Evolutionary conservation across 2,329 filamentous ascomycete species (phyloP).

Genomic region (Aspergillus aculeatinus): DNA sequence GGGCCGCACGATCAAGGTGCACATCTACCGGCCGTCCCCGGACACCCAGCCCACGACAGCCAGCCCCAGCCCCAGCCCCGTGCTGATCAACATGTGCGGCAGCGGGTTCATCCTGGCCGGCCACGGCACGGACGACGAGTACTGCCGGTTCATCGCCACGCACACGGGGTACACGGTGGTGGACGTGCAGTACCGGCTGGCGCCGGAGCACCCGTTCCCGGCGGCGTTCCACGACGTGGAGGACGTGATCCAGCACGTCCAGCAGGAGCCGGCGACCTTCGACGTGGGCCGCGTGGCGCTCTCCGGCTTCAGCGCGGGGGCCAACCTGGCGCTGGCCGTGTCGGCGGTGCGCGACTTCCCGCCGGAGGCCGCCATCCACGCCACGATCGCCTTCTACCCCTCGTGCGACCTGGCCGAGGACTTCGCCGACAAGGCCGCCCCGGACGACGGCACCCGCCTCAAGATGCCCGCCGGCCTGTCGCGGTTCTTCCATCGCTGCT

Average conservation of each 20-base stretch:
- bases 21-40: conserved; percentile 25
- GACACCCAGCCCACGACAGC: background rate
- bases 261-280: conserved; percentile 30
- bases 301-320: conserved; percentile 45
- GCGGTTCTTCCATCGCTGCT: background rate
- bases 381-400: background rate
- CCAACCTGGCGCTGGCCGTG: conserved; percentile 28
- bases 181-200: conserved; percentile 40
- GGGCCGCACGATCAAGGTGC: conserved; percentile 24
- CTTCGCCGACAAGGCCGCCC: background rate
- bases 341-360: background rate
- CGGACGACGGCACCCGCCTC: background rate
- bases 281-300: conserved; percentile 31
- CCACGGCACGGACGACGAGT: conserved; percentile 30
- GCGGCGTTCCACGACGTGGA: conserved; percentile 38
- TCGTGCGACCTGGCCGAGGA: background rate
- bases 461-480: background rate
- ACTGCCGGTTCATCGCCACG: conserved; percentile 24
- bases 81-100: conserved; percentile 33
- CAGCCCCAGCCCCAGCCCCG: conserved; percentile 16
- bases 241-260: conserved; percentile 35
- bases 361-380: background rate
- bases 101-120: conserved; percentile 31
- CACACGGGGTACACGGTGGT: conserved; percentile 31
- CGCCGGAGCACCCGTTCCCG: conserved; percentile 41